These are phyloP conservation scores for Picea sitchensis DNA, from an alignment of 75 land plant species.

Conservation along the genomic window DNA sequence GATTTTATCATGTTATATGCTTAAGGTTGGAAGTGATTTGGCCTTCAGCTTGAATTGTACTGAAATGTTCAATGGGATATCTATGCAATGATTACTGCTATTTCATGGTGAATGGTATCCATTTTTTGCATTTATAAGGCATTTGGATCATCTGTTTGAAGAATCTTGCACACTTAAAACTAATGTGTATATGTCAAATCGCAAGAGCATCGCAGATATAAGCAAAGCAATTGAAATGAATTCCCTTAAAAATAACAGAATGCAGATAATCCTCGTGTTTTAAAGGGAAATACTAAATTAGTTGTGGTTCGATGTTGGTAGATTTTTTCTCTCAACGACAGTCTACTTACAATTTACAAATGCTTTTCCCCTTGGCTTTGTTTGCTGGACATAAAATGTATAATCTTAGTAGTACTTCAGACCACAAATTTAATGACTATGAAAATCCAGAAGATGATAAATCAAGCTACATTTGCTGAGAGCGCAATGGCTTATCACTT, in stretches of 20 bases:
- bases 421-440: too few species aligned
- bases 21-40: neutral
- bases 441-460: too few species aligned
- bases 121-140: neutral
- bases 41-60: constrained; percentile 1
- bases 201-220: neutral
- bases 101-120: neutral
- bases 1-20: neutral
- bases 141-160: neutral
- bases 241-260: neutral
- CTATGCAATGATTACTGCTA: neutral
- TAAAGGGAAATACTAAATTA: neutral
- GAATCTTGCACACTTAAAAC: neutral
- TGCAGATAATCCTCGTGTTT: neutral
- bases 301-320: neutral
- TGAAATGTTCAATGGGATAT: constrained; percentile 5
- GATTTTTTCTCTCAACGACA: neutral
- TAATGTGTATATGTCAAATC: neutral
- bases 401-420: too few species aligned
- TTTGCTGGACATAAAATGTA: too few species aligned
- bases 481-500: too few species aligned
- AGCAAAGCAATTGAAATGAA: neutral
- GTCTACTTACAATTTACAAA: too few species aligned
- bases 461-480: too few species aligned
- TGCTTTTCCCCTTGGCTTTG: too few species aligned